Percentiles rank a stretch among this genome's conserved stretches.
These are phyloP conservation scores for Lanmaoa rubissima DNA, from an alignment of 768 basidiomycete genomes.

Conservation along the genomic window DNA sequence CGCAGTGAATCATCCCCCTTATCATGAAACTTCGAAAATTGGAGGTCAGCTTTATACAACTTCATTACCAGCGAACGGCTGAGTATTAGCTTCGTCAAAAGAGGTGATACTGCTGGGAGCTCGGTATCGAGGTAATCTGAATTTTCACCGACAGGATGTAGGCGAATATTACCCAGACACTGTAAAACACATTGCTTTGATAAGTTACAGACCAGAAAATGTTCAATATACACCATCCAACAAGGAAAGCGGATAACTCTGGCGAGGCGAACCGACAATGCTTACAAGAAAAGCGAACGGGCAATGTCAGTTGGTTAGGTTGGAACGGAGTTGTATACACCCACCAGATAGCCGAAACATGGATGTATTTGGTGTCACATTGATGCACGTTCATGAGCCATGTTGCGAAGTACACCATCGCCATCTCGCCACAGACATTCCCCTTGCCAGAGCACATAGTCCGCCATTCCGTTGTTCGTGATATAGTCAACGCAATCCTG, in stretches of 20 bases:
- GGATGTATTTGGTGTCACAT: slow-evolving; percentile 12
- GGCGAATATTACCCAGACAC: neutral
- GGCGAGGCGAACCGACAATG: neutral
- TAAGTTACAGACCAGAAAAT: neutral
- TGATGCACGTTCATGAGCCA: slow-evolving; percentile 22
- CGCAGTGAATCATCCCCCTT: neutral
- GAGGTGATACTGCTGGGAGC: neutral
- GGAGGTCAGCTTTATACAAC: neutral
- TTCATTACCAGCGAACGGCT: neutral
- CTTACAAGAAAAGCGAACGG: neutral
- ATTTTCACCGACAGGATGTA: neutral
- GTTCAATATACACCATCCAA: neutral
- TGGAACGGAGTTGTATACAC: neutral
- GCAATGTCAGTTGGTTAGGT: neutral
- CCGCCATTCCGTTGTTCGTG: slow-evolving; percentile 57
- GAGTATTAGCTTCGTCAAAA: neutral
- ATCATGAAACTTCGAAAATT: neutral
- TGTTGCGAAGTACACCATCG: slow-evolving; percentile 44
- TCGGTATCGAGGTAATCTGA: neutral
- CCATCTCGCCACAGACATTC: slow-evolving; percentile 82
- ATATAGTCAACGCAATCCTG: slow-evolving; percentile 61
- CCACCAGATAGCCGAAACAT: too few relatives aligned
- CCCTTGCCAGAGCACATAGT: slow-evolving; percentile 76
- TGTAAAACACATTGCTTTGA: neutral
- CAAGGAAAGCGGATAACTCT: neutral